These are phyloP conservation scores for Trametes punicea DNA, from an alignment of 768 basidiomycete species.

Conservation along the genomic window DNA sequence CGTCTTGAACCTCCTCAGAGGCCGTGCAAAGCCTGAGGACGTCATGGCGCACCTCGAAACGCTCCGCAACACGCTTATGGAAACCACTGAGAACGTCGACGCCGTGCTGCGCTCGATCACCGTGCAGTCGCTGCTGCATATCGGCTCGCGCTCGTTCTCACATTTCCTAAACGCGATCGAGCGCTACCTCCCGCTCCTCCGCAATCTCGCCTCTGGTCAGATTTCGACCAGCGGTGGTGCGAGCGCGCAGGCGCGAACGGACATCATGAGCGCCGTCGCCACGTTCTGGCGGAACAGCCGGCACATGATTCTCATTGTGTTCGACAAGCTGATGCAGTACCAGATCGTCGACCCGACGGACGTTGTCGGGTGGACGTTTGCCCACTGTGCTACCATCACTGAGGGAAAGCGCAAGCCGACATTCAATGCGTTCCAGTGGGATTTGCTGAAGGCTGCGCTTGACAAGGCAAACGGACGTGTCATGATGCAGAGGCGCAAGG, in stretches of 20 bases:
- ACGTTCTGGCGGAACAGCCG: slow-evolving; percentile 81
- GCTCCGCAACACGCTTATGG: slow-evolving; percentile 62
- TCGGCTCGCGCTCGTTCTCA: slow-evolving; percentile 94
- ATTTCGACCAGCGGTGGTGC: slow-evolving; percentile 37
- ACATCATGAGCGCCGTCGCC: slow-evolving; percentile 68
- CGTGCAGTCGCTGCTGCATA: slow-evolving; percentile 83
- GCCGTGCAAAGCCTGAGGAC: slow-evolving; percentile 75
- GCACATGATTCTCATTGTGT: slow-evolving; percentile 88
- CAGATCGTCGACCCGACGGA: slow-evolving; percentile 95
- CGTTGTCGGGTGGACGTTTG: slow-evolving; percentile 83
- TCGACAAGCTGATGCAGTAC: slow-evolving; percentile 98
- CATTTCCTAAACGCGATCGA: slow-evolving; percentile 98
- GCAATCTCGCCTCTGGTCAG: slow-evolving; percentile 49
- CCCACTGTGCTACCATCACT: slow-evolving; percentile 45
- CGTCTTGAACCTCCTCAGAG: slow-evolving; percentile 77
- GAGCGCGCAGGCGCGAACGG: slow-evolving; percentile 56
- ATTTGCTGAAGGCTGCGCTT: slow-evolving; percentile 73
- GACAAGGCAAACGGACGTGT: slow-evolving; percentile 93
- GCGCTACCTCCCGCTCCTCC: slow-evolving; percentile 79
- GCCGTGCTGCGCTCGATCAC: slow-evolving; percentile 70
- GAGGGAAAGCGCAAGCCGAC: slow-evolving; percentile 32
- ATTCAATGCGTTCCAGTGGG: slow-evolving; percentile 76
- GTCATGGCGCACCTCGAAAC: slow-evolving; percentile 72
- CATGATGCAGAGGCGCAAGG: slow-evolving; percentile 68
- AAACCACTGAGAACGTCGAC: slow-evolving; percentile 65